These are phyloP conservation scores for Plantago lanceolata DNA, from an alignment of 305 asterid species.

Conservation along the genomic window DNA sequence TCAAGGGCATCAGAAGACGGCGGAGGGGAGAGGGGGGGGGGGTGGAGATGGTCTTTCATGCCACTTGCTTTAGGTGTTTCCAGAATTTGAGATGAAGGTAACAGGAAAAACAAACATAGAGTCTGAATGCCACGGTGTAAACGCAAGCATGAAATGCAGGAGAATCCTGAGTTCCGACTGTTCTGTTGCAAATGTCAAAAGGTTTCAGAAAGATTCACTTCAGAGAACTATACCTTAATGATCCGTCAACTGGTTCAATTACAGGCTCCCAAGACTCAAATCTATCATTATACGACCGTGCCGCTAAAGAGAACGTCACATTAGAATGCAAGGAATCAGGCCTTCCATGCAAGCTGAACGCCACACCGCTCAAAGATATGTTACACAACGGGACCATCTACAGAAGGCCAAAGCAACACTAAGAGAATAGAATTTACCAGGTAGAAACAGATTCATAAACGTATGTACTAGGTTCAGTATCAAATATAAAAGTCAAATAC, in stretches of 20 bases:
- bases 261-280: constrained; percentile 98
- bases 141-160: background rate
- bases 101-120: background rate
- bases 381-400: constrained; percentile 94
- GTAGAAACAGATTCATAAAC: background rate
- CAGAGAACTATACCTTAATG: constrained; percentile 56
- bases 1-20: background rate
- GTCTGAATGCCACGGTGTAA: background rate
- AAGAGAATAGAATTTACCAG: constrained; percentile 21
- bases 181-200: constrained; percentile 20
- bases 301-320: constrained; percentile 66
- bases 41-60: background rate
- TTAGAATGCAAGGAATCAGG: constrained; percentile 53
- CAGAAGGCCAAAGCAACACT: constrained; percentile 28
- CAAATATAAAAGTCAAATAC: constrained; percentile 6
- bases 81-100: background rate
- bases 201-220: constrained; percentile 17
- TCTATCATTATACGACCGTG: constrained; percentile 83
- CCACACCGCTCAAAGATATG: constrained; percentile 70
- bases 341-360: constrained; percentile 62
- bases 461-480: background rate
- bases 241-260: constrained; percentile 85
- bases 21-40: too few relatives aligned
- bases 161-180: constrained; percentile 12
- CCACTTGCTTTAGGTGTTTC: background rate